A percentile compares a stretch with the other conserved stretches of the same genome.
Conservation (phyloP, 768 basidiomycete species). For the Chalciporus pseudorubinellus region DNA sequence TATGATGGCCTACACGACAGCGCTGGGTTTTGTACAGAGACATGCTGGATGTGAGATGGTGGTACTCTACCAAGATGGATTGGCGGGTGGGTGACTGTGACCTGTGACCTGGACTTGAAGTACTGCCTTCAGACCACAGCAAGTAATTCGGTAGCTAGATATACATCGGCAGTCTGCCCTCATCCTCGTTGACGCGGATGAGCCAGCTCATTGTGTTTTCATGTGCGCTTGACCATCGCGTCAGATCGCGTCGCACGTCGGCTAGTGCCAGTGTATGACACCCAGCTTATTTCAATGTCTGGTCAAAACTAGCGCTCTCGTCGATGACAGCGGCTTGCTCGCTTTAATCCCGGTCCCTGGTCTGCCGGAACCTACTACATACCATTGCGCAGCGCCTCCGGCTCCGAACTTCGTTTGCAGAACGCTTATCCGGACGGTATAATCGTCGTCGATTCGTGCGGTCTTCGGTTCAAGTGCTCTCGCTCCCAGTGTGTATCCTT, state of each 20-base stretch:
- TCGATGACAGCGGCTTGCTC: not conserved
- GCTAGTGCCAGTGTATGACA: no score
- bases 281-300: not conserved
- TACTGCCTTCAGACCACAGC: no score
- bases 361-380: not conserved
- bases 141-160: no score
- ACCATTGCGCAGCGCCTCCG: no score
- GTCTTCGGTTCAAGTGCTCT: not conserved
- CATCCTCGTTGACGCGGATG: no score
- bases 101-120: slow-evolving; percentile 18
- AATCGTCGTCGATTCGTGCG: not conserved
- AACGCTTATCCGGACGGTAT: not conserved
- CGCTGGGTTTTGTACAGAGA: slow-evolving; percentile 43
- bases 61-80: not conserved
- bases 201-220: not conserved
- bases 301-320: no score
- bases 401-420: no score
- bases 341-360: not conserved
- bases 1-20: slow-evolving; percentile 42
- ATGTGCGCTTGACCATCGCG: no score
- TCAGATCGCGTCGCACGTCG: no score
- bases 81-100: slow-evolving; percentile 22
- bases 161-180: no score
- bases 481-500: not conserved
- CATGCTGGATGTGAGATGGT: no score